These are phyloP conservation scores for Ascosphaera pollenicola DNA, from an alignment of 2,329 filamentous ascomycete genomes.

Conservation along the genomic window DNA sequence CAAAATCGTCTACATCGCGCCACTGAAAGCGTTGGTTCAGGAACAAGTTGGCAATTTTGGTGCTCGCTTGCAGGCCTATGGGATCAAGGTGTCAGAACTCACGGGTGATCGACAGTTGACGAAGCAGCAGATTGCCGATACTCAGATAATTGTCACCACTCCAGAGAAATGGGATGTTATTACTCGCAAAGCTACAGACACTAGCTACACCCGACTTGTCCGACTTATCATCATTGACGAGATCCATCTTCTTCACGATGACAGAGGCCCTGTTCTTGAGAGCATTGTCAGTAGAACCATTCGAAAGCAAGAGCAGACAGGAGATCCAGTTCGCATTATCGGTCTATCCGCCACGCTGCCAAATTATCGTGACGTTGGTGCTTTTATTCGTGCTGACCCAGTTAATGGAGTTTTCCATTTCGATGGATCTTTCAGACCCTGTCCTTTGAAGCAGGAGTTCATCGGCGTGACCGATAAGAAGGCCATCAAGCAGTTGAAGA, in stretches of 20 bases:
- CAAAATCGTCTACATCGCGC: slow-evolving; percentile 97
- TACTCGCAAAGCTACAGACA: slow-evolving; percentile 88
- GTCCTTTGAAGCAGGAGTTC: slow-evolving; percentile 88
- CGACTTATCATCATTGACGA: slow-evolving; percentile 92
- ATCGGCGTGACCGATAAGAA: slow-evolving; percentile 96
- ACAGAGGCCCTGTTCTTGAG: slow-evolving; percentile 87
- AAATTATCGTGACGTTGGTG: slow-evolving; percentile 91
- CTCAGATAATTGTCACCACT: slow-evolving; percentile 93
- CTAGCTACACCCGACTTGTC: slow-evolving; percentile 94
- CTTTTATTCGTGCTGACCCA: slow-evolving; percentile 75
- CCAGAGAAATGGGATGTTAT: slow-evolving; percentile 99
- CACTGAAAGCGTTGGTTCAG: slow-evolving; percentile 84
- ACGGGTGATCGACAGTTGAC: slow-evolving; percentile 96
- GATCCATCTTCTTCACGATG: slow-evolving; percentile 92
- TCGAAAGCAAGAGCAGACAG: slow-evolving; percentile 78
- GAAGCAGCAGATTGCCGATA: slow-evolving; percentile 95
- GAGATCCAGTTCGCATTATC: slow-evolving; percentile 75
- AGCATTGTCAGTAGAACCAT: slow-evolving; percentile 93
- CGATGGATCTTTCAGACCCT: slow-evolving; percentile 80
- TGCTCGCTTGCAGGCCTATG: slow-evolving; percentile 70
- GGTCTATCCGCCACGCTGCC: slow-evolving; percentile 88
- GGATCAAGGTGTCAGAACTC: slow-evolving; percentile 81
- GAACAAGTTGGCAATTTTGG: slow-evolving; percentile 98
- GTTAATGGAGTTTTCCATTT: slow-evolving; percentile 86
- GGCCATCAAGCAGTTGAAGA: slow-evolving; percentile 95